Conservation (phyloP, 1,139 yeast genomes). For the Saccharomyces uvarum region DNA sequence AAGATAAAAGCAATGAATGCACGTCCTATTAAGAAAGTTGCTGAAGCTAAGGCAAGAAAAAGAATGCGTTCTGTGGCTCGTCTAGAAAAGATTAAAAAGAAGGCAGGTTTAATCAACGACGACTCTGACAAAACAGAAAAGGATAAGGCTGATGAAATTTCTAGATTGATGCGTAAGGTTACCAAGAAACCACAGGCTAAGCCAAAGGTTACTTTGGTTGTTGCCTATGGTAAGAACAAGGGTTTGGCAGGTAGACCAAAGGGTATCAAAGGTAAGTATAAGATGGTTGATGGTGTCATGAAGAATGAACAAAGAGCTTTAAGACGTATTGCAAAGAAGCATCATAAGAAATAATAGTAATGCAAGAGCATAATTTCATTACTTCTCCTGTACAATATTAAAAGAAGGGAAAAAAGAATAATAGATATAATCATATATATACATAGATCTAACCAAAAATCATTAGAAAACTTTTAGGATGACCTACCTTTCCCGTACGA, state of each 20-base stretch:
- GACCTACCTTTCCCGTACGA: neutral
- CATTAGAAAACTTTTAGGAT: neutral
- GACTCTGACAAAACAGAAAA: conserved; percentile 80
- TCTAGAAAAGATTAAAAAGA: conserved; percentile 85
- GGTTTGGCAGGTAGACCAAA: conserved; percentile 93
- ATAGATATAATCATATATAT: neutral
- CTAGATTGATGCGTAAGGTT: conserved; percentile 73
- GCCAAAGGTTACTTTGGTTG: conserved; percentile 83
- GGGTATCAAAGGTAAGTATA: conserved; percentile 94
- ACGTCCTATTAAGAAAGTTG: conserved; percentile 94
- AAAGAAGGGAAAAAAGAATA: neutral
- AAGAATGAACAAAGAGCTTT: conserved; percentile 95
- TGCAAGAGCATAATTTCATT: neutral
- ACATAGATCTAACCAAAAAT: neutral
- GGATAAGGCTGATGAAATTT: conserved; percentile 90
- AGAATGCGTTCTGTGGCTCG: conserved; percentile 87
- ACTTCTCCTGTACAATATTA: neutral
- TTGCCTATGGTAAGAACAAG: conserved; percentile 78
- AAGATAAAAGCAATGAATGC: conserved; percentile 88
- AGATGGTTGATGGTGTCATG: conserved; percentile 98
- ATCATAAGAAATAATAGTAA: conserved; percentile 38
- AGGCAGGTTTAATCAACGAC: conserved; percentile 85
- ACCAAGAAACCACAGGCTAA: conserved; percentile 67
- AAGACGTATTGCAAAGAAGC: conserved; percentile 80
- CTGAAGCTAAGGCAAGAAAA: conserved; percentile 96